A percentile compares a stretch with the other conserved stretches of the same genome.
phyloP scores from a whole-genome alignment of 768 basidiomycete species.

The Cystofilobasidium ferigula region DNA sequence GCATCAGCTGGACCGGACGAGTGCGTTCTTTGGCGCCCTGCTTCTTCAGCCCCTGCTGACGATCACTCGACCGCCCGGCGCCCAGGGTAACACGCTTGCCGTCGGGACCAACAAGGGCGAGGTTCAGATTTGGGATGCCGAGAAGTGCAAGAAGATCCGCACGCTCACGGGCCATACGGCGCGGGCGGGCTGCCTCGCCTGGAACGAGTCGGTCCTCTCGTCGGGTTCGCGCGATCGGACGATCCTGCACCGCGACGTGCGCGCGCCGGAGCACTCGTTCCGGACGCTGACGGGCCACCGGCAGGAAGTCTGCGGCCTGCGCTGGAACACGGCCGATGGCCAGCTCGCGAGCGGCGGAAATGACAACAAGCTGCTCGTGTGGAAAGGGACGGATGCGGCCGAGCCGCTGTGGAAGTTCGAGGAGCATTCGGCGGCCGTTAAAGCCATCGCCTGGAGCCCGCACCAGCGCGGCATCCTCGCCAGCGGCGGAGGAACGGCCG shows the following conservation, averaged over 20 bases:
- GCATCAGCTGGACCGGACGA: slow-evolving; percentile 85
- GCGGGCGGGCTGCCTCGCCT: slow-evolving; percentile 85
- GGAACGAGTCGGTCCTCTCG: slow-evolving; percentile 70
- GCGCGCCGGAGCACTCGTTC: slow-evolving; percentile 56
- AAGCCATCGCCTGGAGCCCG: slow-evolving; percentile 96
- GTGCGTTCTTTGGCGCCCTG: slow-evolving; percentile 33
- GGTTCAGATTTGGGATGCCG: slow-evolving; percentile 87
- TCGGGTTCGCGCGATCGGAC: slow-evolving; percentile 84
- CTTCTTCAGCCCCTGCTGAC: neutral
- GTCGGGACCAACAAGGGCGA: slow-evolving; percentile 83
- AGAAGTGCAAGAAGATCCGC: slow-evolving; percentile 59
- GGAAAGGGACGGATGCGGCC: slow-evolving; percentile 61
- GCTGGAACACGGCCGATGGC: slow-evolving; percentile 61
- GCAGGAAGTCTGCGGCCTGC: slow-evolving; percentile 92
- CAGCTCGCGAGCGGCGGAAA: slow-evolving; percentile 87
- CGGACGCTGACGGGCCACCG: slow-evolving; percentile 49
- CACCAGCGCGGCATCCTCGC: slow-evolving; percentile 83
- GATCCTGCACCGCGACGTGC: slow-evolving; percentile 85
- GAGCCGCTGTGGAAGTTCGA: slow-evolving; percentile 84
- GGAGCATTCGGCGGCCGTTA: slow-evolving; percentile 93
- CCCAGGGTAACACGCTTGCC: slow-evolving; percentile 69
- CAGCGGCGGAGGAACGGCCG: slow-evolving; percentile 95
- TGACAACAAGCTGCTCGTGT: slow-evolving; percentile 97
- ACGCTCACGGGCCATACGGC: slow-evolving; percentile 79
- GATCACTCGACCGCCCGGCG: neutral